Evolutionary conservation across 1,139 yeast genomes (phyloP), one percentile per base, ranked within the genome.

Genomic region (Yamadazyma trypodendri): DNA sequence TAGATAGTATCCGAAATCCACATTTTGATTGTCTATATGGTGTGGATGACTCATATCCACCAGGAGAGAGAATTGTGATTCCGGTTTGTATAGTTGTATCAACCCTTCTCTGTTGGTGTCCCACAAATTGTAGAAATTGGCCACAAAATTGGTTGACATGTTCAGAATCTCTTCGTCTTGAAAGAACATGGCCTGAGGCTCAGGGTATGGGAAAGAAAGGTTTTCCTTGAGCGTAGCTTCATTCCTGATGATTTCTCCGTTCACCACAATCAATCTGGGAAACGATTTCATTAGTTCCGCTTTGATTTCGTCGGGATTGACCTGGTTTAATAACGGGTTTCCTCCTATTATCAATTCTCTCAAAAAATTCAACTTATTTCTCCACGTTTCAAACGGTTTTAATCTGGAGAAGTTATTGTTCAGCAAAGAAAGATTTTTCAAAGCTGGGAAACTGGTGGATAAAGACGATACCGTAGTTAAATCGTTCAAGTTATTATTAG

Each of bases 21-120:
- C 60, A 10, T 43, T 43, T 23, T 48, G 42, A 68, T 8, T 68
- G 22, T 56, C 50, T 68, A 71, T 56, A 65, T 79, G 38, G 71
- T 75, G 52, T 68, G 81, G 59, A 46, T 73, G 79, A 2, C 75
- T 53, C 6, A 78, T 58, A 52, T 77, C 83, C 23, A 74, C 73
- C 54, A 71, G 79, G 52, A 85, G 60, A 1, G 97, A 88, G 52
- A 92, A 90, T 54, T 85, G 89, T 0, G 97, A 88, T 51, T 84
- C 84, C 36, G 77, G 77, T 42, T 94, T 89, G 56, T 92, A 92
- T 29, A 92, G 66, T 28, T 76, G 75, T 60, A 84, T 58, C 35
- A 92, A 67, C 38, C 83, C 90, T 11, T 71, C 58, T 45, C 98
- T 70, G 56, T 86, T 81, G 6, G 75, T 54, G 62, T 92, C 99